These are phyloP conservation scores for Bryum argenteum DNA, from an alignment of 225 moss, liverwort and hornwort species.

Conservation along the genomic window DNA sequence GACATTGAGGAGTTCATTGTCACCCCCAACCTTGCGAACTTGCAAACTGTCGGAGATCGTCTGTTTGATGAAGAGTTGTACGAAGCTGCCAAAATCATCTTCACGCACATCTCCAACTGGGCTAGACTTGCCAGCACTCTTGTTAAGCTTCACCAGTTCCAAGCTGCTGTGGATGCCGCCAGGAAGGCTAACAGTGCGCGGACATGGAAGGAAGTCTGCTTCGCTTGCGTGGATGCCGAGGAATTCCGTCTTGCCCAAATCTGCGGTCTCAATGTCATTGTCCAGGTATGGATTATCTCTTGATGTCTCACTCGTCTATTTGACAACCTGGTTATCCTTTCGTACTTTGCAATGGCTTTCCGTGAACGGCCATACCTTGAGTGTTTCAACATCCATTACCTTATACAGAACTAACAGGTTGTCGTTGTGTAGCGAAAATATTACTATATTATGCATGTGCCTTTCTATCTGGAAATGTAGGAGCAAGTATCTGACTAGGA, in stretches of 20 bases:
- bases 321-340: not conserved
- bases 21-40: conserved; percentile 63
- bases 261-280: conserved; percentile 67
- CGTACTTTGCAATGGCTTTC: not conserved
- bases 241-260: conserved; percentile 68
- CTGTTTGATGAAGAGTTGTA: conserved; percentile 66
- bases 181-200: conserved; percentile 68
- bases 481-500: not conserved
- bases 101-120: conserved; percentile 74
- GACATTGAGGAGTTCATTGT: conserved; percentile 71
- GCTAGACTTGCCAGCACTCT: conserved; percentile 70
- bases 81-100: conserved; percentile 67
- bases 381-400: not conserved
- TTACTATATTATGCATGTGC: not conserved
- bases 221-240: conserved; percentile 71
- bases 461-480: not conserved
- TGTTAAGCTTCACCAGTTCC: conserved; percentile 69
- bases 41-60: conserved; percentile 69
- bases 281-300: conserved; percentile 44
- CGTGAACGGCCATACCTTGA: not conserved
- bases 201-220: conserved; percentile 78
- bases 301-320: not conserved
- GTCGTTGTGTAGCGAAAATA: not conserved
- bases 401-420: not conserved
- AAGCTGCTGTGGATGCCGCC: conserved; percentile 77